Percentiles rank a stretch among this genome's conserved stretches.
These are phyloP conservation scores for Phytopythium aichiense DNA, from an alignment of 352 stramenopile genomes.

Conservation along the genomic window DNA sequence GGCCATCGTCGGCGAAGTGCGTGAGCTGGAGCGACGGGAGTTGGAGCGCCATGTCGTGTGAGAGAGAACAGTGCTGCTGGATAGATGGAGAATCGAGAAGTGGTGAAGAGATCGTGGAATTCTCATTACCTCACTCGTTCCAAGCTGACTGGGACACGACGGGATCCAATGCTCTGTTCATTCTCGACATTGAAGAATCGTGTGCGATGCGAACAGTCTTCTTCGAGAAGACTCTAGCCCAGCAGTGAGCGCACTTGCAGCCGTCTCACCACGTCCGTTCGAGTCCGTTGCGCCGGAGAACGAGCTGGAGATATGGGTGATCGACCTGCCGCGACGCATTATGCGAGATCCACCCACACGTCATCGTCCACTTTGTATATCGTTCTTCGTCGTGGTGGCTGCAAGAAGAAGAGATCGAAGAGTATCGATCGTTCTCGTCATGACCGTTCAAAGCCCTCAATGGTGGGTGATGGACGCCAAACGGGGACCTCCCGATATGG, in stretches of 20 bases:
- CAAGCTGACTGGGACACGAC: neutral
- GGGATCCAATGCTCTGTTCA: neutral
- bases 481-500: neutral
- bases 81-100: neutral
- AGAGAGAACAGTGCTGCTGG: neutral
- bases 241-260: too few species aligned
- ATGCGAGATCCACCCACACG: too few species aligned
- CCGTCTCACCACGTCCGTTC: too few species aligned
- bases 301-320: too few species aligned
- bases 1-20: slow-evolving; percentile 27
- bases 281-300: too few species aligned
- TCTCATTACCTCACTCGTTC: neutral
- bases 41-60: neutral
- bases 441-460: neutral
- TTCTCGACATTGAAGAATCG: too few species aligned
- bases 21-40: slow-evolving; percentile 28
- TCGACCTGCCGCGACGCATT: too few species aligned
- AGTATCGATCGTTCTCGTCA: neutral
- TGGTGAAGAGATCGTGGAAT: too few species aligned
- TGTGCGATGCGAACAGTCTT: too few species aligned
- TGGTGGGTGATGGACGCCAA: neutral
- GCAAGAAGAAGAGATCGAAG: neutral
- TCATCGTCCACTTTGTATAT: too few species aligned
- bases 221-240: too few species aligned
- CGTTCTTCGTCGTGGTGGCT: neutral